A percentile compares a stretch with the other conserved stretches of the same genome.
Conservation (phyloP, 2,329 filamentous ascomycete species). For the Colletotrichum agaves region DNA sequence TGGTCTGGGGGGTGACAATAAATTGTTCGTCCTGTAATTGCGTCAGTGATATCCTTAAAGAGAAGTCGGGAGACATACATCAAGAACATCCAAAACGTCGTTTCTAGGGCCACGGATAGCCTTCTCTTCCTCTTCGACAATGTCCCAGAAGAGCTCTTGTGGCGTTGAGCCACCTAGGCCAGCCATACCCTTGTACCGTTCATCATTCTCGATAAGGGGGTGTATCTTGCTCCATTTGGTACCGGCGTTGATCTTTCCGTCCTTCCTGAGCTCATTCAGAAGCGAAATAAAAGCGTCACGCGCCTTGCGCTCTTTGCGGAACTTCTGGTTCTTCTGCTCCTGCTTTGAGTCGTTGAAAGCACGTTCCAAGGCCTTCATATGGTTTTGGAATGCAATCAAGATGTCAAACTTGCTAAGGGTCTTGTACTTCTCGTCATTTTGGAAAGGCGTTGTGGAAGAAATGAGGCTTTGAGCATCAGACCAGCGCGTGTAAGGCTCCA, state of each 20-base stretch:
- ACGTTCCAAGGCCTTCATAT: conserved; percentile 92
- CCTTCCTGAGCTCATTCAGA: conserved; percentile 76
- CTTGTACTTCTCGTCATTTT: conserved; percentile 86
- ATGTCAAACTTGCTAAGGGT: conserved; percentile 88
- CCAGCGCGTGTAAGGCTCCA: conserved; percentile 96
- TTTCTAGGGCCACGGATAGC: conserved; percentile 84
- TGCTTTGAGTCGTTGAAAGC: conserved; percentile 92
- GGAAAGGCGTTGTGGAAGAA: conserved; percentile 79
- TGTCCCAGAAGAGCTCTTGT: conserved; percentile 94
- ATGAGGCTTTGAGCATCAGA: conserved; percentile 87
- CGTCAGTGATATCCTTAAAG: conserved; percentile 49
- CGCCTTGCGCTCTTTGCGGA: conserved; percentile 84
- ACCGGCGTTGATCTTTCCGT: conserved; percentile 87
- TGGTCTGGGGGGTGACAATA: conserved; percentile 87
- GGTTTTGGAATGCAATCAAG: conserved; percentile 91
- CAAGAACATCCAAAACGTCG: conserved; percentile 86
- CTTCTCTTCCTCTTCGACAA: conserved; percentile 92
- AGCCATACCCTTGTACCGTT: conserved; percentile 84
- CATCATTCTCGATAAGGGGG: conserved; percentile 79
- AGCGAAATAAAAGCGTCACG: conserved; percentile 84
- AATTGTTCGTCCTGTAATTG: conserved; percentile 81
- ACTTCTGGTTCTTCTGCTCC: conserved; percentile 83
- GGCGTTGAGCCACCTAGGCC: conserved; percentile 87
- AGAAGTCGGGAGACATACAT: conserved; percentile 67
- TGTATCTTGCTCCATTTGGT: conserved; percentile 89